Percentiles rank a stretch among this genome's conserved stretches.
Conservation (phyloP, 768 basidiomycete species). For the Gautieria morchelliformis region DNA sequence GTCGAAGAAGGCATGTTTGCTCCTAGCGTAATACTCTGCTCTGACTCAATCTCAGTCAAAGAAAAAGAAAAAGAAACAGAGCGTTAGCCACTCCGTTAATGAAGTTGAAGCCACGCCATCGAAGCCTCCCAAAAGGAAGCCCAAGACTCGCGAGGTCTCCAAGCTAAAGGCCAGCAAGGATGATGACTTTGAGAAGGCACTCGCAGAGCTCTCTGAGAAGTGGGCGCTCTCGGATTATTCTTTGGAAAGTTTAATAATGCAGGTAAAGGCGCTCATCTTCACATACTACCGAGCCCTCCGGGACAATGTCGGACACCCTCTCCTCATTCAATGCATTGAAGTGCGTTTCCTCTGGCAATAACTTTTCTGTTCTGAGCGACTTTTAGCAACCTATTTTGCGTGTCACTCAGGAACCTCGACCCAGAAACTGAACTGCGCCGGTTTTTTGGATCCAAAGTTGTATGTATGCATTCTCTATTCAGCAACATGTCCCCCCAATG, state of each 20-base stretch:
- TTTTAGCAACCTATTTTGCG: conserved; percentile 46
- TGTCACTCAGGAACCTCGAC: conserved; percentile 78
- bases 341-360: neutral
- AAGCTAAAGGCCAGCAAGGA: conserved; percentile 44
- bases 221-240: conserved; percentile 20
- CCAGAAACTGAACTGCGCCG: conserved; percentile 83
- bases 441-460: conserved; percentile 89
- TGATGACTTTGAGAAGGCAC: conserved; percentile 77
- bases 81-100: conserved; percentile 2
- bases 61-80: conserved; percentile 32
- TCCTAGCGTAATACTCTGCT: neutral
- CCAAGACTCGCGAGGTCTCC: conserved; percentile 21
- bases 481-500: conserved; percentile 20
- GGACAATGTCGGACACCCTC: conserved; percentile 14
- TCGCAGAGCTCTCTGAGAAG: conserved; percentile 80
- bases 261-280: conserved; percentile 23
- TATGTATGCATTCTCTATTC: conserved; percentile 33
- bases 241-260: neutral
- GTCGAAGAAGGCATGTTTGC: conserved; percentile 12
- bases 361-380: neutral
- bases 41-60: conserved; percentile 19
- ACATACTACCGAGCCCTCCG: neutral
- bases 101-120: conserved; percentile 5
- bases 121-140: conserved; percentile 15
- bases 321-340: conserved; percentile 12